Base-by-base conservation (phyloP, 768 basidiomycete species). In the Phallus indusiatus region DNA sequence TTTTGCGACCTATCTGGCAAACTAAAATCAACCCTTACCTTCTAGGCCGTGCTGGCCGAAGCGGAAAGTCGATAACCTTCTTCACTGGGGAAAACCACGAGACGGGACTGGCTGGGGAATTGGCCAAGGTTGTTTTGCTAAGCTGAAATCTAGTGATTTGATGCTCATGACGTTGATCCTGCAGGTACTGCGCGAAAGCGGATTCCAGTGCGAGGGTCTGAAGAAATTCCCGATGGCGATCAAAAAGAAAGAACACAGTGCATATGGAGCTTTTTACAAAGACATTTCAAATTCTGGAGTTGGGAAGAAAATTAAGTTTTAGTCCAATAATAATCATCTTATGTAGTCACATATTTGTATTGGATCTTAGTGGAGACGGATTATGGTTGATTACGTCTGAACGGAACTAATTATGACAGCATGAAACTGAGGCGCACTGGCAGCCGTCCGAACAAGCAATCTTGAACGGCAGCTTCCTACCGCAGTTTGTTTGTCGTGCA, bases 1-100 rank as follows among this genome's bases (percentile, higher is more conserved):
- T 65, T 67, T 66, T 65, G 67, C 69, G 0, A 67, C 68, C 14
- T 37, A 47, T 9, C 42, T 22, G 12, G 17, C 28, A 53, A 17
- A 42, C 16, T 46, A 36, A 62, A 28, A 54, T 47, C 49, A 14
- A 46, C 12, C 9, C 47, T 54, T 18, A 35, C 18, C 46, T 70
- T 61, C 71, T 72, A 82, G 93, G 95, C 10, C 88, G 95, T 55
- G 95, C 89, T 37, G 94, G 94, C 11, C 84, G 86, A 68, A 82
- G 75, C 42, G 95, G 95, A 57, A 91, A 90, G 70, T 88, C 91
- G 20, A 86, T 96, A 66, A 98, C 95, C 20, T 97, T 96, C 77
- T 98, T 97, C 74, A 97, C 95, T 0, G 94, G 94, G 5, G 90
- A 91, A 56, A 73, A 83, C 46, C 85, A 96, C 71, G 94, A 96